phyloP scores from a whole-genome alignment of 1,284 basidiomycete species.

The Chiua sp. region DNA sequence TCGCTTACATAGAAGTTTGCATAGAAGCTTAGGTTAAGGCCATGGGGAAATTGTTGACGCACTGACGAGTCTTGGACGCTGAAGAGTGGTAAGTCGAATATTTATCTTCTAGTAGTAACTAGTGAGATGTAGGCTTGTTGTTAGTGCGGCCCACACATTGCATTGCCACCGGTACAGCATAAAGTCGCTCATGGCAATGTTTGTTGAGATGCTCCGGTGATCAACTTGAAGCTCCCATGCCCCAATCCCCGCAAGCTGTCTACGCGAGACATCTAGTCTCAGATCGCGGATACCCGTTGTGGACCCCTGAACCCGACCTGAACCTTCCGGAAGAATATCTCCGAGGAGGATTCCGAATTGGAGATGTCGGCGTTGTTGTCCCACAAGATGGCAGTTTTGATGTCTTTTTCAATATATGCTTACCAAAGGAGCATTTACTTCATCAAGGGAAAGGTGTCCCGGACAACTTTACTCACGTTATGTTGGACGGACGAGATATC shows the following conservation, averaged over 20 bases:
- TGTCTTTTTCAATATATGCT: slow-evolving; percentile 1
- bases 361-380: slow-evolving; percentile 5
- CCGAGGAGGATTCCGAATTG: slow-evolving; percentile 1
- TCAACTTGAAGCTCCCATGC: background rate
- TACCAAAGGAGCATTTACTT: background rate
- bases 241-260: background rate
- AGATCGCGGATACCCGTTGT: background rate
- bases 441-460: slow-evolving; percentile 15
- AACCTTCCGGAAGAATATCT: background rate
- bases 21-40: no score
- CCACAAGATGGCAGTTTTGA: background rate
- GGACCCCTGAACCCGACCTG: background rate
- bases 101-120: no score
- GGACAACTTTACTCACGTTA: slow-evolving; percentile 12
- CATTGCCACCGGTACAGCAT: no score
- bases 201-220: no score
- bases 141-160: no score
- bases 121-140: no score
- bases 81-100: no score
- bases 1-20: no score
- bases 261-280: background rate
- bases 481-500: background rate
- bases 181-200: no score
- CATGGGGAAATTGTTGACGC: no score
- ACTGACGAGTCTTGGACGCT: no score